phyloP scores from a whole-genome alignment of 371 early-diverging fungal genomes.

The Umbelopsis sp. region DNA sequence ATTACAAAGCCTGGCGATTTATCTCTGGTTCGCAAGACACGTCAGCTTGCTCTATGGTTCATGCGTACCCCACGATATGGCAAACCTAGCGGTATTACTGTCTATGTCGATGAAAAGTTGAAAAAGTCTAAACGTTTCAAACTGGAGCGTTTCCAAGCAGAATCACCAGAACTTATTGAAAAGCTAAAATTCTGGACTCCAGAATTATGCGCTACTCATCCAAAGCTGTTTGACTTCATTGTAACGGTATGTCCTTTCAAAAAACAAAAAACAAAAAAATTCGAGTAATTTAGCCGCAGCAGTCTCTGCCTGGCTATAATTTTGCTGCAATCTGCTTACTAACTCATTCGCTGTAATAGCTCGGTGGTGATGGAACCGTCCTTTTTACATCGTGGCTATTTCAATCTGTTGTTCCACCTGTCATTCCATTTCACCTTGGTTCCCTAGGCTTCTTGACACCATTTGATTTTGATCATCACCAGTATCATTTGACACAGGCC shows the following conservation, averaged over 20 bases:
- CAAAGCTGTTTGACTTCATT: conserved; percentile 81
- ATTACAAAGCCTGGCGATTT: conserved; percentile 91
- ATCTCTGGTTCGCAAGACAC: conserved; percentile 74
- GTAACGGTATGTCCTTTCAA: conserved; percentile 60
- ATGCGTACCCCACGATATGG: conserved; percentile 55
- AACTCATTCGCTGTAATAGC: conserved; percentile 31
- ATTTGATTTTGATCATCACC: conserved; percentile 74
- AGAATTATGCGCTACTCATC: conserved; percentile 66
- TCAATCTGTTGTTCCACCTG: conserved; percentile 84
- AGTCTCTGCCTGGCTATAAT: no score
- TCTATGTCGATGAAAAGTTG: conserved; percentile 73
- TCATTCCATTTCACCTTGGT: conserved; percentile 88
- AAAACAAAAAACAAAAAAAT: no score
- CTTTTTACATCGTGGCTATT: conserved; percentile 88
- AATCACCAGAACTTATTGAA: conserved; percentile 28
- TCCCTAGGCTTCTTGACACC: conserved; percentile 91
- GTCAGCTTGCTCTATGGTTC: conserved; percentile 83
- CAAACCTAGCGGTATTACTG: conserved; percentile 60
- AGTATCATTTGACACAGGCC: conserved; percentile 57
- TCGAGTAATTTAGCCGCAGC: no score
- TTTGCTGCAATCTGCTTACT: not conserved
- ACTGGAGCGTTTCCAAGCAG: conserved; percentile 42
- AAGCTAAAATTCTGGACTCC: conserved; percentile 80
- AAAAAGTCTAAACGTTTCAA: conserved; percentile 62
- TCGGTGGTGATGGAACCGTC: conserved; percentile 91